Evolutionary conservation across 352 stramenopile species (phyloP).

Genomic region (Phytophthora syringae): DNA sequence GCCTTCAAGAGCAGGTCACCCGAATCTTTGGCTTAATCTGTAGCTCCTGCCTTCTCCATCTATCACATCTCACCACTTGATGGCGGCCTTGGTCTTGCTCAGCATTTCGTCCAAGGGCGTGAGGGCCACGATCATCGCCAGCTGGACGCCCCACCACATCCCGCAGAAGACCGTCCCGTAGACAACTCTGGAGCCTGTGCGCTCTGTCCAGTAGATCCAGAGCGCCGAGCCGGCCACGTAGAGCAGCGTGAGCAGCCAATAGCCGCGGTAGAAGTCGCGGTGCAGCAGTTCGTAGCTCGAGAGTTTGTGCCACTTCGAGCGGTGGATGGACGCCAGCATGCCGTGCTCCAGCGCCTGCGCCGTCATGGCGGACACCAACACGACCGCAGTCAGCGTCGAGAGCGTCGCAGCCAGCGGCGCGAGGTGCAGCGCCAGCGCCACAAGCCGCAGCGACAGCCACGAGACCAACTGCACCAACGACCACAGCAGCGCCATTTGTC

Average conservation of each 20-base stretch:
- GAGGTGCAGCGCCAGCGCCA: slow-evolving; percentile 29
- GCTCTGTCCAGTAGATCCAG: slow-evolving; percentile 75
- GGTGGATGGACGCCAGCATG: slow-evolving; percentile 55
- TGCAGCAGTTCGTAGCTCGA: slow-evolving; percentile 45
- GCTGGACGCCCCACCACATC: slow-evolving; percentile 59
- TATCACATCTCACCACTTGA: slow-evolving; percentile 24
- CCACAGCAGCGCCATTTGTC: slow-evolving; percentile 35
- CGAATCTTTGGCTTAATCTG: too few species aligned
- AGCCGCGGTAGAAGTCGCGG: slow-evolving; percentile 66
- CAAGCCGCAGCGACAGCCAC: slow-evolving; percentile 23
- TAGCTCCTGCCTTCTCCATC: slow-evolving; percentile 5
- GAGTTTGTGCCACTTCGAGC: slow-evolving; percentile 55
- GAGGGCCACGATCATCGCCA: slow-evolving; percentile 60
- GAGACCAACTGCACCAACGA: slow-evolving; percentile 2
- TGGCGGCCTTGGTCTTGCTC: slow-evolving; percentile 29
- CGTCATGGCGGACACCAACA: slow-evolving; percentile 63
- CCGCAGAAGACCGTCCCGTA: slow-evolving; percentile 65
- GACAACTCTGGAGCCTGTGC: slow-evolving; percentile 43
- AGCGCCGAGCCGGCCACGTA: slow-evolving; percentile 45
- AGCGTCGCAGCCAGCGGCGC: slow-evolving; percentile 22
- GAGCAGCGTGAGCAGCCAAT: slow-evolving; percentile 60
- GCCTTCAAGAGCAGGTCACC: too few species aligned
- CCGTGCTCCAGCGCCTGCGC: slow-evolving; percentile 73
- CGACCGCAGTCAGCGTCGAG: slow-evolving; percentile 23
- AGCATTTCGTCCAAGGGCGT: slow-evolving; percentile 67